Evolutionary conservation across 2,329 filamentous ascomycete genomes (phyloP).

Genomic region (Lanzia echinophila): DNA sequence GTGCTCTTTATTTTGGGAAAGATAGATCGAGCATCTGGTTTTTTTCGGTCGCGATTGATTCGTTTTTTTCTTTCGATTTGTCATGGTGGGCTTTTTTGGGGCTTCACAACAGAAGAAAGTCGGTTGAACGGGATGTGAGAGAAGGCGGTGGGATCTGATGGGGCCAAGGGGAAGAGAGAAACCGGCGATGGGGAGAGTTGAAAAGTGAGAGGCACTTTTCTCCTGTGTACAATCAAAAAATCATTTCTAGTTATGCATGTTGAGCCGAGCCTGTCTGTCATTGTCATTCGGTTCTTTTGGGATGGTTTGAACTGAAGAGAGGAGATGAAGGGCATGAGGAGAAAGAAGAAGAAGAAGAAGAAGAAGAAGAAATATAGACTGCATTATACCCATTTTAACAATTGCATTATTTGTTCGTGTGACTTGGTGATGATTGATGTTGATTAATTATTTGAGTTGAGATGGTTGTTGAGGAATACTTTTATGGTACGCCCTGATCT

Average conservation of each 20-base stretch:
- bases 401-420: neutral
- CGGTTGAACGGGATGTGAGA: no score
- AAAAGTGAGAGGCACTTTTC: neutral
- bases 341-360: neutral
- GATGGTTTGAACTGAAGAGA: neutral
- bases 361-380: constrained; percentile 16
- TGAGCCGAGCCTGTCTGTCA: no score
- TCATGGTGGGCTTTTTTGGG: neutral
- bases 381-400: constrained; percentile 14
- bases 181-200: neutral
- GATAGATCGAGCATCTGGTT: constrained; percentile 3
- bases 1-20: constrained; percentile 2
- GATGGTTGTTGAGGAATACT: no score
- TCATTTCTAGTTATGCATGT: neutral
- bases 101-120: neutral
- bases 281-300: neutral
- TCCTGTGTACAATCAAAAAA: constrained; percentile 9
- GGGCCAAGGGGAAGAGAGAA: neutral
- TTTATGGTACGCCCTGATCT: no score
- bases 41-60: neutral
- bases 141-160: neutral
- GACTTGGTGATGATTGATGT: no score
- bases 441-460: no score
- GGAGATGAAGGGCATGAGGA: neutral
- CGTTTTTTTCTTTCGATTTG: neutral